These are phyloP conservation scores for Rhodotorula graminis DNA, from an alignment of 768 basidiomycete species.

Conservation along the genomic window DNA sequence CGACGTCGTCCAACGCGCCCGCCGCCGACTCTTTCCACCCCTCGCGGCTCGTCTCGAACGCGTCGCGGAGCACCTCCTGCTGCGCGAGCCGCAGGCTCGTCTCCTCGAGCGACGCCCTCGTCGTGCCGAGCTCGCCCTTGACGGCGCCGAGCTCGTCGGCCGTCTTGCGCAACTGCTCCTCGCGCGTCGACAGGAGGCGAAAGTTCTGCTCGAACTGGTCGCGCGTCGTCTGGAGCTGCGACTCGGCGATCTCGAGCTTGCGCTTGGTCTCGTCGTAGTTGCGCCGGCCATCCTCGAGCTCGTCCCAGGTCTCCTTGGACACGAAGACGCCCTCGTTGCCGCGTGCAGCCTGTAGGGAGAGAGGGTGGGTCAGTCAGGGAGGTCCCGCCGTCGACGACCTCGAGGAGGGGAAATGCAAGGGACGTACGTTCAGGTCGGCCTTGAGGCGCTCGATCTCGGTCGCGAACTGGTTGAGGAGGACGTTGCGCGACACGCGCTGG, in stretches of 20 bases:
- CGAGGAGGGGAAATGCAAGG: too few species aligned
- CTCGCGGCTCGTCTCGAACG: constrained; percentile 56
- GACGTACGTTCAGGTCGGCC: constrained; percentile 61
- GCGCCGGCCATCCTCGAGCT: constrained; percentile 66
- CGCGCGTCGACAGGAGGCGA: constrained; percentile 64
- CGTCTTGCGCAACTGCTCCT: constrained; percentile 67
- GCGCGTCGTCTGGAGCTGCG: constrained; percentile 68
- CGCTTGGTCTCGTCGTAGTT: constrained; percentile 77
- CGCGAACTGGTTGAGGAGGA: constrained; percentile 87
- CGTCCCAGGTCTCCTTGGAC: constrained; percentile 82
- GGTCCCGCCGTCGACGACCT: too few species aligned
- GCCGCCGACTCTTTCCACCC: constrained; percentile 38
- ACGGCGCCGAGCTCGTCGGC: constrained; percentile 57
- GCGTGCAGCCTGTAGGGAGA: constrained; percentile 59
- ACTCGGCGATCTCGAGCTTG: constrained; percentile 75
- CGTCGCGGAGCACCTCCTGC: constrained; percentile 70
- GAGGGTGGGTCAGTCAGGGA: too few species aligned
- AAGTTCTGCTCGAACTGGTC: constrained; percentile 93
- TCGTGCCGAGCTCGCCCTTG: constrained; percentile 55
- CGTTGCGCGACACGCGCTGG: constrained; percentile 85
- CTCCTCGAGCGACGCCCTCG: constrained; percentile 58
- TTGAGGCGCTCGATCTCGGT: constrained; percentile 90
- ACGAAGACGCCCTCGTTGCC: constrained; percentile 97
- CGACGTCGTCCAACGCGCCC: constrained; percentile 12
- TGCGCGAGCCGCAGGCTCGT: constrained; percentile 66